phyloP scores from a whole-genome alignment of 1,139 yeast genomes.

The Geotrichum armillariae region DNA sequence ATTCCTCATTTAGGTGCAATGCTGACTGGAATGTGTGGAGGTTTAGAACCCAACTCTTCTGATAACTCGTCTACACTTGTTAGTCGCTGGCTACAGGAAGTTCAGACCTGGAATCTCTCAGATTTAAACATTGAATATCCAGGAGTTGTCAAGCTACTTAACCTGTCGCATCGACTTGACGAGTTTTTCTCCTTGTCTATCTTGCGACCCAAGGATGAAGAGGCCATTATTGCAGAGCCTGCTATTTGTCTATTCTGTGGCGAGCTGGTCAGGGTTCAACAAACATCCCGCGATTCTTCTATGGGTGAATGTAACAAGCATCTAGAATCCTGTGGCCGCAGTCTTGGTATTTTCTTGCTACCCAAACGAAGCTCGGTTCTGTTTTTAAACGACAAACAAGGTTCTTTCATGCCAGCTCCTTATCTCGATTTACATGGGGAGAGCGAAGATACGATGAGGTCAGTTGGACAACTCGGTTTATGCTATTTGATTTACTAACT shows the following conservation, averaged over 20 bases:
- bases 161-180: conserved; percentile 69
- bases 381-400: conserved; percentile 59
- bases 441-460: conserved; percentile 61
- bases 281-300: conserved; percentile 48
- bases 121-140: conserved; percentile 54
- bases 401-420: conserved; percentile 84
- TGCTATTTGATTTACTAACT: conserved; percentile 14
- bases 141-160: conserved; percentile 58
- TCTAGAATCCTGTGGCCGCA: conserved; percentile 51
- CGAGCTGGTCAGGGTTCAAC: conserved; percentile 64
- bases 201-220: conserved; percentile 32
- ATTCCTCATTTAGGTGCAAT: conserved; percentile 47
- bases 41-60: conserved; percentile 7
- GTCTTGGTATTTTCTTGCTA: conserved; percentile 74
- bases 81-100: conserved; percentile 5
- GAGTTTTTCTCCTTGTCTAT: conserved; percentile 49
- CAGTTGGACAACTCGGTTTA: conserved; percentile 18
- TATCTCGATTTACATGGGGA: conserved; percentile 89
- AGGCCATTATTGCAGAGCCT: conserved; percentile 54
- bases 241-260: conserved; percentile 90
- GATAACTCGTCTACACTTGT: conserved; percentile 9
- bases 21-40: conserved; percentile 25
- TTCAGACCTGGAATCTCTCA: conserved; percentile 6
- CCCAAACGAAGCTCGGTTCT: conserved; percentile 76
- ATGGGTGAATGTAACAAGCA: conserved; percentile 42